Evolutionary conservation across 306 rosid species (phyloP).

Genomic region (Vicia villosa): DNA sequence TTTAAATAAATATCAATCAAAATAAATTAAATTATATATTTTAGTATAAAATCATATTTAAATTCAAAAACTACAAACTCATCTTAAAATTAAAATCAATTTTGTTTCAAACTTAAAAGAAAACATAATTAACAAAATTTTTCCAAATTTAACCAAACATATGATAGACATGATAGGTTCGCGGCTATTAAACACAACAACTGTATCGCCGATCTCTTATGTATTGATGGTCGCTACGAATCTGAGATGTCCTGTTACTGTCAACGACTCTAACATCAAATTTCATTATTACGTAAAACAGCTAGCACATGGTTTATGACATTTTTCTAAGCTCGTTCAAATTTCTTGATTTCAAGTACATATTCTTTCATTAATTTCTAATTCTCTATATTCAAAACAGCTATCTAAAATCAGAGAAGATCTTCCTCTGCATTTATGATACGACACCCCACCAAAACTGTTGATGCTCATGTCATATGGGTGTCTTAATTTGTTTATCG

Average conservation of each 20-base stretch:
- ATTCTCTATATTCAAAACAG: background rate
- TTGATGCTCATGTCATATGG: background rate
- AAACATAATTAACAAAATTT: too few relatives aligned
- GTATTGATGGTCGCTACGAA: constrained; percentile 29
- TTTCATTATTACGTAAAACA: background rate
- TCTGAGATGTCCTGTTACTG: constrained; percentile 25
- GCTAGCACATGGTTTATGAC: constrained; percentile 64
- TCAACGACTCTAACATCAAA: background rate
- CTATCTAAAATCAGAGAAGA: constrained; percentile 6
- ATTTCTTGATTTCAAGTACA: constrained; percentile 6
- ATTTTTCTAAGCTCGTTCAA: constrained; percentile 21
- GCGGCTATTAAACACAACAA: constrained; percentile 18
- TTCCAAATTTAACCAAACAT: background rate
- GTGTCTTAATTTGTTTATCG: background rate
- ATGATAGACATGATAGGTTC: background rate
- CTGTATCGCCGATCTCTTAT: constrained; percentile 17
- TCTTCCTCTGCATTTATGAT: constrained; percentile 16
- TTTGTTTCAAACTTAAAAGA: too few relatives aligned
- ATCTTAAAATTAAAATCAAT: too few relatives aligned
- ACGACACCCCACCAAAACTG: background rate
- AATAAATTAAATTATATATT: too few relatives aligned
- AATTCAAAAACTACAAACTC: too few relatives aligned
- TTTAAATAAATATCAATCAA: too few relatives aligned
- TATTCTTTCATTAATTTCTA: constrained; percentile 1
- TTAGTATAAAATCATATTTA: too few relatives aligned